Evolutionary conservation across 352 stramenopile genomes (phyloP), one percentile per base, ranked within the genome.

Genomic region (Globisporangium nunn): DNA sequence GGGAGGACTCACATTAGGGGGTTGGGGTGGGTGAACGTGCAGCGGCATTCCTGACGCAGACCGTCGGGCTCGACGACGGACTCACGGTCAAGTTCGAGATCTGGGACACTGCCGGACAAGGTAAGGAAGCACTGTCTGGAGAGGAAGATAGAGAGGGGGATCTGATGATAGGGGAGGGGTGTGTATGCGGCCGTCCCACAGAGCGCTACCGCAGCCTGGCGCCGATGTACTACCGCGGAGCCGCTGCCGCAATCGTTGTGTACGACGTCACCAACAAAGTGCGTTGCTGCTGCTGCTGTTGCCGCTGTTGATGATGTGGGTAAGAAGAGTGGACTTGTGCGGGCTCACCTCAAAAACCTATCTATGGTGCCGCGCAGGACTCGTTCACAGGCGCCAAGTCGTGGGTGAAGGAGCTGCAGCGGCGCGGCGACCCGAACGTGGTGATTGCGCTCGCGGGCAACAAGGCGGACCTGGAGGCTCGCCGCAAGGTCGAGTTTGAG

Each of bases 81-180:
- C 61, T 92, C 57, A 99, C 96, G 6, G 96, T 99, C 54, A 99
- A 99, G 79, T 99, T 99, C 73, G 97, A 99, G 81, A 99, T 99
- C 63, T 99, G 96, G 96, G 97, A 99, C 88, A 98, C 95, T 14
- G 95, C 95, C 56, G 96, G 95, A 54, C 95, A 98, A 91, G 87
- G 87, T 88, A 23, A 23, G 23, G 66, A 51, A 60, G 53, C 14
- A 0, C 48, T 50, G 15, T n/a, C 7, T 44, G 23, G 17, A 6
- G 10, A 23, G 54, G 15, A 28, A 33, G 23, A 39, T 4, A 3
- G 29, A 0, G n/a, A 33, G 6, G 2, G 29, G 0, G 28, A 35
- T 43, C 51, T 71, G 50, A 70, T 39, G 23, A 23, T 23, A 23
- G 23, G 23, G 23, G 23, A 23, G 23, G 23, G 23, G 23, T 49